phyloP scores from a whole-genome alignment of 805 yeast species.

The Candida schatavii region DNA sequence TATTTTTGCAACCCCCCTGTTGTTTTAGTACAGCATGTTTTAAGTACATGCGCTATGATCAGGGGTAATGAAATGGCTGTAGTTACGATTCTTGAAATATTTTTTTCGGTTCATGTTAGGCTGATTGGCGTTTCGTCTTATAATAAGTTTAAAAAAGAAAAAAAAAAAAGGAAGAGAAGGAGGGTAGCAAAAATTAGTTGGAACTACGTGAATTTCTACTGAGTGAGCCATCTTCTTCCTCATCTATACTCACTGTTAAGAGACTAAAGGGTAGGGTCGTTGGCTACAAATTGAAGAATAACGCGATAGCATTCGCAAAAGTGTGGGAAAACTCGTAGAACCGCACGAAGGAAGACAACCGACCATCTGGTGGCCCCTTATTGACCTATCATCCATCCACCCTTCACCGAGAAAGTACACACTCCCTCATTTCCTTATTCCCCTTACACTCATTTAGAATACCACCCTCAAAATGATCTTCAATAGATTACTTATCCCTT shows the following conservation, averaged over 20 bases:
- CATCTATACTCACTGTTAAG: not conserved
- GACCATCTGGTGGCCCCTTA: too few species aligned
- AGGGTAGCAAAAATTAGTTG: not conserved
- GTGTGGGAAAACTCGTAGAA: too few species aligned
- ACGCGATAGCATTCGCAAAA: too few species aligned
- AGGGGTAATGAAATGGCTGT: not conserved
- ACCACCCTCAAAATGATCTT: not conserved
- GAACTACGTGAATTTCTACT: too few species aligned
- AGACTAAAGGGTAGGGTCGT: not conserved
- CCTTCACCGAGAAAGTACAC: too few species aligned
- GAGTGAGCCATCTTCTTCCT: not conserved
- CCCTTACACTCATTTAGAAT: not conserved
- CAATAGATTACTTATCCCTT: constrained; percentile 1
- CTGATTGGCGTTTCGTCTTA: not conserved
- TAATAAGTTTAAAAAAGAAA: not conserved
- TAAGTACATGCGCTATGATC: not conserved
- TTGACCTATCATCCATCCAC: too few species aligned
- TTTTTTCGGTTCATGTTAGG: not conserved
- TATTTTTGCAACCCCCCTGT: constrained; percentile 1
- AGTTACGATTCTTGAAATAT: not conserved
- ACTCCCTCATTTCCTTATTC: too few species aligned
- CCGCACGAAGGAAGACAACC: too few species aligned
- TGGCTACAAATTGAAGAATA: not conserved
- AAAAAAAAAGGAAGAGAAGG: not conserved
- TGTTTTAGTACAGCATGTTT: not conserved